Base-by-base conservation (phyloP, 768 basidiomycete species). In the Boletus sp. region DNA sequence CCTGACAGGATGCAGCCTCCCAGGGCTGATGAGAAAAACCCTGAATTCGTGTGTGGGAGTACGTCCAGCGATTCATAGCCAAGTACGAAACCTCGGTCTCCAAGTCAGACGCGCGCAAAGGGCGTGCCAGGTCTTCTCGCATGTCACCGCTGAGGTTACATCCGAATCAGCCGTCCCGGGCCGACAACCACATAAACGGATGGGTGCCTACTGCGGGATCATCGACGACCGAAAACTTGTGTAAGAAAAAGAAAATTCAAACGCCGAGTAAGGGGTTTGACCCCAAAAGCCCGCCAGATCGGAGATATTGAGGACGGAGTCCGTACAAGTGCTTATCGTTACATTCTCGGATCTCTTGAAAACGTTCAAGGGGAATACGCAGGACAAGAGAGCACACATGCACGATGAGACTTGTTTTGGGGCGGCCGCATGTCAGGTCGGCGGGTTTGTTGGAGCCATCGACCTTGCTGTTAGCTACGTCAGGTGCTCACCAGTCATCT, bases 341-440 rank as follows among this genome's bases (percentile, higher is more conserved):
- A 32, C 51, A 43, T 47, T 41, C 33, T 46, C 52, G 54, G 54
- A 42, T 42, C 50, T 58, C 38, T 42, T 52, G n/a, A 49, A 25
- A 67, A 68, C 66, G 66, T 63, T 66, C 65, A 44, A 51, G 61
- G 65, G 65, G 40, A 56, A 41, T 29, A 47, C 46, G 50, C 47
- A 52, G 57, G 48, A 34, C 2, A 25, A 54, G 27, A 30, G 33
- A 30, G n/a, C 32, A 46, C 42, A 25, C 44, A 54, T 25, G 44
- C 55, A 47, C 47, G 35, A 50, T 33, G 30, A 37, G 50, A 55
- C 17, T 39, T 43, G 54, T 59, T 68, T 56, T 68, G 50, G 65
- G 65, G 65, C 58, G 3, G 54, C 65, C 65, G 44, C 65, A 67
- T 66, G 65, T 60, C 48, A 11, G 27, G 50, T 32, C 40, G 39